Percentiles rank a stretch among this genome's conserved stretches.
phyloP scores from a whole-genome alignment of 371 early-diverging fungal genomes.

The Smittium mucronatum region DNA sequence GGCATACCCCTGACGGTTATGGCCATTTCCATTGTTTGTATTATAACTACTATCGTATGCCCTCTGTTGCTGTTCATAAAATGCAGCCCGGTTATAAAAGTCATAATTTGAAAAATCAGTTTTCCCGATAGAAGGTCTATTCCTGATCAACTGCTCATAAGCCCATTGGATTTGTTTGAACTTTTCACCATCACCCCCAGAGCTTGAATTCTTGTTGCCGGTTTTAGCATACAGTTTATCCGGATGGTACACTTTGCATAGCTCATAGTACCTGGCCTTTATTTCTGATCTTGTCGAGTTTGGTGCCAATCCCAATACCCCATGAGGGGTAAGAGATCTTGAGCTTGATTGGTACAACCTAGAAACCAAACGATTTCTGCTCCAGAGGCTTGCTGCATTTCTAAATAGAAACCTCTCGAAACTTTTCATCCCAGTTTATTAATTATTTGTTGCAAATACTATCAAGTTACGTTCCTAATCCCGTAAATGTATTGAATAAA shows the following conservation, averaged over 20 bases:
- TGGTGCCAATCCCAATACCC: background rate
- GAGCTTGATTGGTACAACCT: too few relatives aligned
- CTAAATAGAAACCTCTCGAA: too few relatives aligned
- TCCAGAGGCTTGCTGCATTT: too few relatives aligned
- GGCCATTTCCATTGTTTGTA: background rate
- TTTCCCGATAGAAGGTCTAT: background rate
- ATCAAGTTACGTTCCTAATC: too few relatives aligned
- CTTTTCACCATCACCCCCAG: background rate
- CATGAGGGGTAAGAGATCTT: background rate
- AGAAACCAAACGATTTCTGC: too few relatives aligned
- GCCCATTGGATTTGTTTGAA: conserved; percentile 2
- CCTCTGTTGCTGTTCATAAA: background rate
- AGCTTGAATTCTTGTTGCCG: background rate
- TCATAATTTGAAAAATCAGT: background rate
- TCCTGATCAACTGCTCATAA: background rate
- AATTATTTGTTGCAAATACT: too few relatives aligned
- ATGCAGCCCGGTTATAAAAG: background rate
- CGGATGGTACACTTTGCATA: conserved; percentile 4
- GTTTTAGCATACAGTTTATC: background rate
- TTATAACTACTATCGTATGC: background rate
- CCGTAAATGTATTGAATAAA: too few relatives aligned
- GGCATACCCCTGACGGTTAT: background rate
- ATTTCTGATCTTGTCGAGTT: background rate
- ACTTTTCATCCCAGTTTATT: too few relatives aligned
- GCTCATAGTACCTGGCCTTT: conserved; percentile 4